phyloP scores from a whole-genome alignment of 352 stramenopile species.

The Pythium brassicae region DNA sequence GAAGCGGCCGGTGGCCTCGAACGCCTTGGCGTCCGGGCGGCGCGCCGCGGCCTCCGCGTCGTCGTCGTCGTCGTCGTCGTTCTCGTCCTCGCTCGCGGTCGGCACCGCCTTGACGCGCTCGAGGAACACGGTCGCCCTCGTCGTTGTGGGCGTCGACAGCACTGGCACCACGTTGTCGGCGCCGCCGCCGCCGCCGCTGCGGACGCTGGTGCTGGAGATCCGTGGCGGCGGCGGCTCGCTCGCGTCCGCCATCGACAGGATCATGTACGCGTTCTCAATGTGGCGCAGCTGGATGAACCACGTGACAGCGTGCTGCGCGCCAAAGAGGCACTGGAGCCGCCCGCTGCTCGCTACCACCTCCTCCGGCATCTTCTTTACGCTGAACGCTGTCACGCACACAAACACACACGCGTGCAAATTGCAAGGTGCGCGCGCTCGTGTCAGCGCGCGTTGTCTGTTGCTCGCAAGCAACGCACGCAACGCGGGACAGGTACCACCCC shows the following conservation, averaged over 20 bases:
- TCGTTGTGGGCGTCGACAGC: background rate
- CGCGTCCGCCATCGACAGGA: conserved; percentile 45
- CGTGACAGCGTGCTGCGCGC: conserved; percentile 44
- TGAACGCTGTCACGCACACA: conserved; percentile 54
- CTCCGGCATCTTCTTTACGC: conserved; percentile 76
- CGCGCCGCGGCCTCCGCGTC: background rate
- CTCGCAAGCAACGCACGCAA: no score
- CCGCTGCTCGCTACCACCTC: conserved; percentile 61
- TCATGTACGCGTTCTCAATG: conserved; percentile 71
- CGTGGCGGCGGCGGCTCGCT: background rate
- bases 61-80: conserved; percentile 11
- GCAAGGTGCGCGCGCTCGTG: no score
- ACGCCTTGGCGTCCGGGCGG: conserved; percentile 15
- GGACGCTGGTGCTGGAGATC: no score
- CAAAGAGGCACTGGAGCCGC: conserved; percentile 54
- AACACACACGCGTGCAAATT: no score
- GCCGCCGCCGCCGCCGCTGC: conserved; percentile 1
- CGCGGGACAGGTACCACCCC: no score
- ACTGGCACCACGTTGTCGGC: conserved; percentile 3
- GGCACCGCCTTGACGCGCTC: conserved; percentile 2
- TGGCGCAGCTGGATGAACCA: conserved; percentile 70
- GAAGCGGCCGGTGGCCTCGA: conserved; percentile 41
- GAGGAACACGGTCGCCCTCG: conserved; percentile 17
- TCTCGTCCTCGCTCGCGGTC: background rate
- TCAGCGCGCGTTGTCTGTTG: no score